Evolutionary conservation across 805 yeast species (phyloP).

Genomic region (Barnettozyma wickerhamii): DNA sequence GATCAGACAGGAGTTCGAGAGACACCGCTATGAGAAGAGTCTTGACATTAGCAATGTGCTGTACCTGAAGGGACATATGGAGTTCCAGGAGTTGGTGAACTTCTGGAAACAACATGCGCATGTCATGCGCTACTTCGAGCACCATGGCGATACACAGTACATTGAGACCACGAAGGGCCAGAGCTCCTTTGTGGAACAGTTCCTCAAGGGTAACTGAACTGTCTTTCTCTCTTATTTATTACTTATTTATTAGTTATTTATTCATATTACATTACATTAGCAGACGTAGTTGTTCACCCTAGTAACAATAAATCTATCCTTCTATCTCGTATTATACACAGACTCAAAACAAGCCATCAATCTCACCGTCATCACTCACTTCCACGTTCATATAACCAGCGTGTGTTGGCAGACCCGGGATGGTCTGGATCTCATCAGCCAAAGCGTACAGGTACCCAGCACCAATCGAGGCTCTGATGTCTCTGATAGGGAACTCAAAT

Average conservation of each 20-base stretch:
- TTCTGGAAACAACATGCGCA: conserved; percentile 91
- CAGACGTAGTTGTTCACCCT: neutral
- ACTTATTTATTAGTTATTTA: conserved; percentile 9
- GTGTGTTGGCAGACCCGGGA: conserved; percentile 95
- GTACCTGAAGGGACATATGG: conserved; percentile 84
- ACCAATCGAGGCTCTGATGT: conserved; percentile 90
- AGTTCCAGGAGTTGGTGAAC: conserved; percentile 80
- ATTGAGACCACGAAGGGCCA: conserved; percentile 33
- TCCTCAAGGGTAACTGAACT: conserved; percentile 50
- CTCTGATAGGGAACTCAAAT: conserved; percentile 90
- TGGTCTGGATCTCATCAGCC: conserved; percentile 96
- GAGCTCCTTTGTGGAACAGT: conserved; percentile 65
- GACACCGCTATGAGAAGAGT: conserved; percentile 71
- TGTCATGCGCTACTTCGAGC: conserved; percentile 76
- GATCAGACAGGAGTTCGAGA: conserved; percentile 85
- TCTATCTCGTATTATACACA: neutral
- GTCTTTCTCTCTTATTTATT: conserved; percentile 6
- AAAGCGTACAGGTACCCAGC: conserved; percentile 96
- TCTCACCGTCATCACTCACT: conserved; percentile 83
- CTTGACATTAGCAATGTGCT: conserved; percentile 62
- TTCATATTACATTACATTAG: too few relatives aligned
- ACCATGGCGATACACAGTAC: conserved; percentile 49
- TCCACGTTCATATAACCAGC: conserved; percentile 98
- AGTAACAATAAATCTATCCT: neutral
- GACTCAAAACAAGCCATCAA: conserved; percentile 80